Conservation (phyloP, 495 filamentous ascomycete species). For the Neurospora discreta region DNA sequence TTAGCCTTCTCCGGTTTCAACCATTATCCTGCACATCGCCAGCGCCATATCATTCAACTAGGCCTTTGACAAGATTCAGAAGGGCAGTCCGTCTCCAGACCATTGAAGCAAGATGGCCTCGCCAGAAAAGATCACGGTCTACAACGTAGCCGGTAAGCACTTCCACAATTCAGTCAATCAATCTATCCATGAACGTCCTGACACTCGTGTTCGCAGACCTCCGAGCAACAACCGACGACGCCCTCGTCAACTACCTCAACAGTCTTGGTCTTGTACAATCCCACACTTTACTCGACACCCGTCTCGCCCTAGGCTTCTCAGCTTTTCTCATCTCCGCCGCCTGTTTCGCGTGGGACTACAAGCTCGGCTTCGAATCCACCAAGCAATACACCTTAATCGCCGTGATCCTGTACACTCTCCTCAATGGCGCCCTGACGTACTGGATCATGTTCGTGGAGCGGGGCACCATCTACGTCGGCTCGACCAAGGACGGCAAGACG, state of each 20-base stretch:
- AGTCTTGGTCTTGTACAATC: slow-evolving; percentile 71
- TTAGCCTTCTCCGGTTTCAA: background rate
- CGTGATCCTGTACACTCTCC: slow-evolving; percentile 64
- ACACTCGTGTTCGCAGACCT: background rate
- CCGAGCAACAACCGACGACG: slow-evolving; percentile 93
- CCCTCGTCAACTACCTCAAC: slow-evolving; percentile 82
- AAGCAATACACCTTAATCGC: slow-evolving; percentile 64
- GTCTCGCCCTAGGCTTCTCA: slow-evolving; percentile 69
- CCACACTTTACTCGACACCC: slow-evolving; percentile 69
- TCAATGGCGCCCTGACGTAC: slow-evolving; percentile 69
- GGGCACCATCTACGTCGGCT: slow-evolving; percentile 68
- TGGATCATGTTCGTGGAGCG: slow-evolving; percentile 85
- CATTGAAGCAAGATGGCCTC: slow-evolving; percentile 26
- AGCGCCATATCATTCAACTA: background rate
- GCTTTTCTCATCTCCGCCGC: slow-evolving; percentile 69
- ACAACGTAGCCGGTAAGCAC: slow-evolving; percentile 53
- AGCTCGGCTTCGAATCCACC: slow-evolving; percentile 74
- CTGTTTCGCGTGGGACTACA: slow-evolving; percentile 86
- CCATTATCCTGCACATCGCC: background rate
- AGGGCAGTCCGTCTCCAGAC: background rate
- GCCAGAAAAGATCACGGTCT: slow-evolving; percentile 51
- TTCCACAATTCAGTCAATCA: no score
- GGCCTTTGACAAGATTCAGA: background rate
- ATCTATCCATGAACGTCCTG: no score
- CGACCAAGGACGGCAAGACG: slow-evolving; percentile 38